Base-by-base conservation (phyloP, 139 green algal genomes). In the Parachlorella kessleri region DNA sequence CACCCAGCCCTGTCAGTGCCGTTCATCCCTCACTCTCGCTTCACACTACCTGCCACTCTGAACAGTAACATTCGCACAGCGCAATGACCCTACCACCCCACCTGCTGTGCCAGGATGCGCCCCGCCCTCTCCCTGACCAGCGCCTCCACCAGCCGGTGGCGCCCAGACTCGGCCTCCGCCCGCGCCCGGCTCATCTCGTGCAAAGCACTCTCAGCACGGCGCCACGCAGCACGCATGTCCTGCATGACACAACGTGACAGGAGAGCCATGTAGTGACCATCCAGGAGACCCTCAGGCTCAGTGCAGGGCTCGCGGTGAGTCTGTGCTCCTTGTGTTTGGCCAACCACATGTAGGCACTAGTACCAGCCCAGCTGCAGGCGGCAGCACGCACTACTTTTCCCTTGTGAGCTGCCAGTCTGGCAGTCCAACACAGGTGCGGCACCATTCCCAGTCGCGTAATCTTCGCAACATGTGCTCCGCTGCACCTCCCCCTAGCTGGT, bases 21-120 rank as follows among this genome's bases (percentile, higher is more conserved):
- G n/a, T n/a, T n/a, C n/a, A n/a, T n/a, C n/a, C n/a, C n/a, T n/a
- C n/a, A n/a, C n/a, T n/a, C n/a, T n/a, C n/a, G n/a, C n/a, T n/a
- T n/a, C n/a, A n/a, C n/a, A n/a, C n/a, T n/a, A n/a, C 18, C 30
- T 26, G 4, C 23, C 32, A 48, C 8, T 9, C 32, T 9, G 32
- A 41, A 2, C 18, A 9, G 14, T n/a, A n/a, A n/a, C 48, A 4
- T 0, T 35, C 32, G 14, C 32, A 71, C 32, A 28, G 7, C 6
- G 65, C 33, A 10, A 71, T 26, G 21, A 3, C 7, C 6, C 35
- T 2, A 53, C 48, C 30, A n/a, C n/a, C n/a, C n/a, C 24, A 77
- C 72, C 72, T 77, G 18, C 73, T 85, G 72, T 5, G 80, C 80
- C 73, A 85, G 39, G 3, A 85, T 70, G 9, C 80, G 40, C 30